Percentiles rank a stretch among this genome's conserved stretches.
Conservation (phyloP, 2,329 filamentous ascomycete species). For the Metarhizium guizhouense region DNA sequence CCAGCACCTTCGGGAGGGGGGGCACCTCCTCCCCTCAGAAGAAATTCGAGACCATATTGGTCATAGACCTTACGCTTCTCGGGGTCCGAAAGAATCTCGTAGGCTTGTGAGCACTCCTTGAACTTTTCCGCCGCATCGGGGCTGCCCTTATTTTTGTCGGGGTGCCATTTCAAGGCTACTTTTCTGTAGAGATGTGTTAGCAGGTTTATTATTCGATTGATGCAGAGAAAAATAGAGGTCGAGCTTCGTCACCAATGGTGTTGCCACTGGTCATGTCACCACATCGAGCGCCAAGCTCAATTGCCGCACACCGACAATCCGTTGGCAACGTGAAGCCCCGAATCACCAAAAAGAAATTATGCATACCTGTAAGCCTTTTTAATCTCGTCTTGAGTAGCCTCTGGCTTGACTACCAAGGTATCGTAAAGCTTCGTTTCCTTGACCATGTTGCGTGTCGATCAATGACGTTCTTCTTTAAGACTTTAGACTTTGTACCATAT, state of each 20-base stretch:
- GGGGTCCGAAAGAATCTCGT: constrained; percentile 94
- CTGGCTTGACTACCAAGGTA: constrained; percentile 66
- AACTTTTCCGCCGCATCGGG: constrained; percentile 83
- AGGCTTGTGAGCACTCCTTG: constrained; percentile 95
- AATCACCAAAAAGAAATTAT: background rate
- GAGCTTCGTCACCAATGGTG: background rate
- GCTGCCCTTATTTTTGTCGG: constrained; percentile 96
- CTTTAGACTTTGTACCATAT: background rate
- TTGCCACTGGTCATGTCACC: too few relatives aligned
- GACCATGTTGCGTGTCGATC: constrained; percentile 55
- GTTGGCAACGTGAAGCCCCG: background rate
- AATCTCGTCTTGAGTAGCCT: constrained; percentile 84
- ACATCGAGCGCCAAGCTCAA: background rate
- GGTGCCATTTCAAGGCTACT: constrained; percentile 83
- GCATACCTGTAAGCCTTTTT: constrained; percentile 88
- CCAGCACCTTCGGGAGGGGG: constrained; percentile 53
- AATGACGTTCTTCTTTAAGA: background rate
- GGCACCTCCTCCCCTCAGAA: constrained; percentile 67
- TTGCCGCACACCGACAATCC: background rate
- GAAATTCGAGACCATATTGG: constrained; percentile 86
- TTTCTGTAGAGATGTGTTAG: constrained; percentile 45
- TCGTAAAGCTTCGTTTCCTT: constrained; percentile 96
- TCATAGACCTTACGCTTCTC: constrained; percentile 96
- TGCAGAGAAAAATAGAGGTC: background rate
- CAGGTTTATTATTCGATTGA: background rate